Percentiles rank a stretch among this genome's conserved stretches.
Conservation (phyloP, 2,329 filamentous ascomycete genomes). For the Pseudopyrenochaeta lycopersici region DNA sequence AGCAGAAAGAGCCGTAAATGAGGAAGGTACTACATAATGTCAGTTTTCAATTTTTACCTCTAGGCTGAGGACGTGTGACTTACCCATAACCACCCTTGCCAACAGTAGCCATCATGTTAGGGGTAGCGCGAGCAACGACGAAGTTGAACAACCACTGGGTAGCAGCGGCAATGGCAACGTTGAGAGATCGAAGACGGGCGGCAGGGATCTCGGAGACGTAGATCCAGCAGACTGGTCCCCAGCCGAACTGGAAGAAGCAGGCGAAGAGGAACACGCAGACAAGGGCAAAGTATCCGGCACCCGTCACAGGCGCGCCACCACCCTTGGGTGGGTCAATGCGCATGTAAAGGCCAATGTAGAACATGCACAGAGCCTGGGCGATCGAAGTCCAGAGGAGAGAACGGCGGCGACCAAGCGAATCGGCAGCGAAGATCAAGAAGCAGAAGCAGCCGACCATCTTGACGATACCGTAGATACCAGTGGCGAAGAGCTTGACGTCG, state of each 20-base stretch:
- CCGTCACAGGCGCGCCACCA: slow-evolving; percentile 62
- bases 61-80: slow-evolving; percentile 45
- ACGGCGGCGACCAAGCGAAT: slow-evolving; percentile 72
- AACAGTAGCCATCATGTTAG: slow-evolving; percentile 70
- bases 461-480: slow-evolving; percentile 76
- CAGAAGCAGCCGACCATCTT: slow-evolving; percentile 71
- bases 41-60: slow-evolving; percentile 3
- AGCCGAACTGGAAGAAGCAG: slow-evolving; percentile 67
- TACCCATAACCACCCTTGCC: slow-evolving; percentile 60
- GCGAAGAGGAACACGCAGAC: slow-evolving; percentile 78
- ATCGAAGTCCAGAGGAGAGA: slow-evolving; percentile 71
- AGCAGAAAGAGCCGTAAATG: slow-evolving; percentile 73
- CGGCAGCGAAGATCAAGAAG: slow-evolving; percentile 74
- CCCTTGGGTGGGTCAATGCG: slow-evolving; percentile 66
- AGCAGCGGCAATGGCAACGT: slow-evolving; percentile 67
- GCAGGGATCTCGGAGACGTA: slow-evolving; percentile 76
- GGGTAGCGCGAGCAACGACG: slow-evolving; percentile 72
- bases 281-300: slow-evolving; percentile 74
- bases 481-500: slow-evolving; percentile 71
- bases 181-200: slow-evolving; percentile 70
- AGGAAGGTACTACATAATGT: slow-evolving; percentile 68
- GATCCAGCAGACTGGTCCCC: slow-evolving; percentile 78
- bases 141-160: slow-evolving; percentile 81
- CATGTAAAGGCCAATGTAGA: slow-evolving; percentile 76
- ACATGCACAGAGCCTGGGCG: slow-evolving; percentile 70